Percentiles rank a stretch among this genome's conserved stretches.
phyloP scores from a whole-genome alignment of 352 stramenopile species.

The Thraustochytrium sp. region DNA sequence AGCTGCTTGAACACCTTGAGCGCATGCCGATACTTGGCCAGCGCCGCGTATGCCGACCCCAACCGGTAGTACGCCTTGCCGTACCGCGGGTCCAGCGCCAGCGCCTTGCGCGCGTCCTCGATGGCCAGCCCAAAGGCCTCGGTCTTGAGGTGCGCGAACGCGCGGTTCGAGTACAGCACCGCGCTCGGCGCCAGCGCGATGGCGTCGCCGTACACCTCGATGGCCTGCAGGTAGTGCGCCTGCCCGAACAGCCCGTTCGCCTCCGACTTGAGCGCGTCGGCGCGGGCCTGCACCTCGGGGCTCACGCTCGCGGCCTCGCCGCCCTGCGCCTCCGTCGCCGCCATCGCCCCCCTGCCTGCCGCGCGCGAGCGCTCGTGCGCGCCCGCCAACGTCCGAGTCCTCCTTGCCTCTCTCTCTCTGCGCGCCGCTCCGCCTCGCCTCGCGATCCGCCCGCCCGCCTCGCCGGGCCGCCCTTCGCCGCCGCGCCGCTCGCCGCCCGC shows the following conservation, averaged over 20 bases:
- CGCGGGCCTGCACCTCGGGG: neutral
- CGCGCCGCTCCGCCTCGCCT: neutral
- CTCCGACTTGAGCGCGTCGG: conserved; percentile 56
- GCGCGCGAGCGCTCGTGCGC: neutral
- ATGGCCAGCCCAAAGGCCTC: conserved; percentile 97
- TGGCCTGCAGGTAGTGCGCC: conserved; percentile 55
- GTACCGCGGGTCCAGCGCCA: conserved; percentile 87
- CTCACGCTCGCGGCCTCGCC: neutral
- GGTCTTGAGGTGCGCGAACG: conserved; percentile 92
- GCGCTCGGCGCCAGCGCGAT: conserved; percentile 76
- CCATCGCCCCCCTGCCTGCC: neutral
- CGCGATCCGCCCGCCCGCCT: neutral
- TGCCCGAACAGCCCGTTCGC: conserved; percentile 56
- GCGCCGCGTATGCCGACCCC: conserved; percentile 88
- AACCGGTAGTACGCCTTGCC: conserved; percentile 97
- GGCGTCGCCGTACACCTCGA: conserved; percentile 76
- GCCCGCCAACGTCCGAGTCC: neutral
- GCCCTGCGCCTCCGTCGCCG: neutral
- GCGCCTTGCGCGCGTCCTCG: conserved; percentile 85
- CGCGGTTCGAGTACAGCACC: conserved; percentile 87
- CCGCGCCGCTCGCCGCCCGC: neutral
- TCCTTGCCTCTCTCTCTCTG: no score
- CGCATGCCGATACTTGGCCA: conserved; percentile 92
- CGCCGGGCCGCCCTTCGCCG: neutral
- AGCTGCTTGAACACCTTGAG: conserved; percentile 88